Evolutionary conservation across 2,329 filamentous ascomycete species (phyloP).

Genomic region (Aaosphaeria pasadenensis): DNA sequence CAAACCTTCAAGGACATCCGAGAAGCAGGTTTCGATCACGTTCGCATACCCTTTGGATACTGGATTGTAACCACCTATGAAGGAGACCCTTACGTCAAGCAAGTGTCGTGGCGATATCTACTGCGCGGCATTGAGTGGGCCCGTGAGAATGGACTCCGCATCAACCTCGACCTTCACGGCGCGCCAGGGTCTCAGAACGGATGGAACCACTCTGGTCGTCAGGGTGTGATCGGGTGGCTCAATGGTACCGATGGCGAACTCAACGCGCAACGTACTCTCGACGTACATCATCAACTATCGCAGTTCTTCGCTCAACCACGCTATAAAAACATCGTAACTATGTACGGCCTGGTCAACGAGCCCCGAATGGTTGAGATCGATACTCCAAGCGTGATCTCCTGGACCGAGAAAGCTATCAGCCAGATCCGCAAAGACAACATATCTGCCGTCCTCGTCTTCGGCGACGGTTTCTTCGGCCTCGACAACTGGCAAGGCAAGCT

Average conservation of each 20-base stretch:
- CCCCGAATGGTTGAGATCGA: constrained; percentile 75
- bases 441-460: constrained; percentile 72
- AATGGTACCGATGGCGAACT: constrained; percentile 80
- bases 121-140: constrained; percentile 91
- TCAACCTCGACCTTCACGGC: constrained; percentile 92
- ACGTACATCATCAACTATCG: constrained; percentile 82
- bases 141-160: constrained; percentile 83
- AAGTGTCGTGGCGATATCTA: constrained; percentile 89
- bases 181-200: constrained; percentile 93
- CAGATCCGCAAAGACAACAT: constrained; percentile 76
- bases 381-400: constrained; percentile 65
- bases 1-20: constrained; percentile 80
- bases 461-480: constrained; percentile 91
- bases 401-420: constrained; percentile 73
- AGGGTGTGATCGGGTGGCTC: constrained; percentile 80
- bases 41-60: constrained; percentile 94
- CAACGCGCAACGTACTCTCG: constrained; percentile 78
- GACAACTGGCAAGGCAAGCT: constrained; percentile 86
- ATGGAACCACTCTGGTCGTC: constrained; percentile 91
- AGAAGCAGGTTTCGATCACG: constrained; percentile 87
- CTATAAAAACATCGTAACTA: constrained; percentile 86
- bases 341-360: constrained; percentile 95
- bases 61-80: constrained; percentile 89
- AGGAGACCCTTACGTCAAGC: constrained; percentile 80
- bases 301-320: constrained; percentile 91